Conservation (phyloP, 2,329 filamentous ascomycete species). For the Fonsecaea nubica region DNA sequence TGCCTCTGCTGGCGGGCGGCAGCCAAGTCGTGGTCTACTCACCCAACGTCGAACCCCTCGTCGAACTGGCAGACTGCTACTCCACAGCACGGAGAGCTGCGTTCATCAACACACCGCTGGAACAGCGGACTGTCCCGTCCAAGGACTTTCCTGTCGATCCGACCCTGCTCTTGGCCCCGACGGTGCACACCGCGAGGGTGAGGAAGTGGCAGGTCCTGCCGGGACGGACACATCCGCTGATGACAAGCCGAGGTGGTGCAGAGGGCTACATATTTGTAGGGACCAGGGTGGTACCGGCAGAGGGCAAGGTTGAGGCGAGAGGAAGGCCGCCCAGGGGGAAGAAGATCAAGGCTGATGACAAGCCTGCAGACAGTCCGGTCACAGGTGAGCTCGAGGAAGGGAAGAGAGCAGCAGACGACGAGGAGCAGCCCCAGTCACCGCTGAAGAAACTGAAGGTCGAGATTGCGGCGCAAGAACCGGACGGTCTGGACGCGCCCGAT, state of each 20-base stretch:
- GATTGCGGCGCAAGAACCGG: conserved; percentile 9
- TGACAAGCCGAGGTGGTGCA: conserved; percentile 85
- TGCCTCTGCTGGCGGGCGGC: conserved; percentile 82
- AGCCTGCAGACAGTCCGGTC: background rate
- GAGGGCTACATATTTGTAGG: conserved; percentile 91
- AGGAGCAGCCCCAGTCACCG: conserved; percentile 29
- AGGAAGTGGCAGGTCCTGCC: conserved; percentile 90
- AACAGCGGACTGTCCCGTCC: conserved; percentile 44
- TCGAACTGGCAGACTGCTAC: conserved; percentile 80
- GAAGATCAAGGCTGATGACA: conserved; percentile 52
- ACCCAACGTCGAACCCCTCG: conserved; percentile 78
- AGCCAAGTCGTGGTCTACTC: conserved; percentile 86
- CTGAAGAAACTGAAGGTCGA: conserved; percentile 33
- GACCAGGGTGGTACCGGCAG: conserved; percentile 77
- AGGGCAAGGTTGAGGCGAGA: conserved; percentile 77
- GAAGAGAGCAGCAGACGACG: conserved; percentile 29
- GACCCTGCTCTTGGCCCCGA: conserved; percentile 77
- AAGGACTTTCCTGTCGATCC: conserved; percentile 88
- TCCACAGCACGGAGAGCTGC: conserved; percentile 79
- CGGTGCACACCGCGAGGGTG: conserved; percentile 79
- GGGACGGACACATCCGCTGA: conserved; percentile 87
- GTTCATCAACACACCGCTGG: conserved; percentile 55
- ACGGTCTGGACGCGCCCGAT: background rate
- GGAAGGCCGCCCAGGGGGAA: conserved; percentile 66
- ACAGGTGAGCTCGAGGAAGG: conserved; percentile 13